Percentiles rank a stretch among this genome's conserved stretches.
Evolutionary conservation across 352 stramenopile species (phyloP).

Genomic region (Phytopythium mirpurense): DNA sequence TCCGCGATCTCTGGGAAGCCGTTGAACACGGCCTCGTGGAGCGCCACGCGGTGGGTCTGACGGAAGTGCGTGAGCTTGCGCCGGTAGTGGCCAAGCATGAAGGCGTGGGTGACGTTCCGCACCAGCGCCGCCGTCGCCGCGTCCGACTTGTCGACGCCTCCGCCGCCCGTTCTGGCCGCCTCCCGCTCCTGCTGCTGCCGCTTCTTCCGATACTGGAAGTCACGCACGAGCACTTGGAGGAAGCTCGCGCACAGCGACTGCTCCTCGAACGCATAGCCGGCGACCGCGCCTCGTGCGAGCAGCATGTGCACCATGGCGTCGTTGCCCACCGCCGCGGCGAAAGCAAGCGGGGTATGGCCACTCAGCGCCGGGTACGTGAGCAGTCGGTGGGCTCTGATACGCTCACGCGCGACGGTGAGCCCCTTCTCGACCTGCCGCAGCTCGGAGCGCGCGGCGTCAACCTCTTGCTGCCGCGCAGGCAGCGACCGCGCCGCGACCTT

Average conservation of each 20-base stretch:
- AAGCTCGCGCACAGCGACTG: constrained; percentile 50
- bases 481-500: constrained; percentile 60
- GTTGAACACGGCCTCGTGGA: constrained; percentile 73
- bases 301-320: constrained; percentile 73
- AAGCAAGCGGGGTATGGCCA: constrained; percentile 66
- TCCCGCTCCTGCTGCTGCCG: constrained; percentile 11
- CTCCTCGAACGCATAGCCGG: constrained; percentile 40
- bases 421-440: constrained; percentile 29
- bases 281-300: constrained; percentile 46
- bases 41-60: constrained; percentile 59
- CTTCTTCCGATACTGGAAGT: constrained; percentile 34
- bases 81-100: constrained; percentile 49
- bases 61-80: constrained; percentile 38
- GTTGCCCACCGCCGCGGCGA: constrained; percentile 62
- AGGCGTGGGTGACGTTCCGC: constrained; percentile 50
- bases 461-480: constrained; percentile 57
- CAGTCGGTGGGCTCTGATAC: constrained; percentile 40
- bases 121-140: constrained; percentile 42
- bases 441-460: constrained; percentile 26
- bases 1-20: constrained; percentile 45
- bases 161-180: neutral
- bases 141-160: constrained; percentile 30
- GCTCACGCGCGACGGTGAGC: constrained; percentile 35
- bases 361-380: constrained; percentile 53
- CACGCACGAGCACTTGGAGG: constrained; percentile 54